Evolutionary conservation across 257 asterid species (phyloP).

Genomic region (Plantago major): DNA sequence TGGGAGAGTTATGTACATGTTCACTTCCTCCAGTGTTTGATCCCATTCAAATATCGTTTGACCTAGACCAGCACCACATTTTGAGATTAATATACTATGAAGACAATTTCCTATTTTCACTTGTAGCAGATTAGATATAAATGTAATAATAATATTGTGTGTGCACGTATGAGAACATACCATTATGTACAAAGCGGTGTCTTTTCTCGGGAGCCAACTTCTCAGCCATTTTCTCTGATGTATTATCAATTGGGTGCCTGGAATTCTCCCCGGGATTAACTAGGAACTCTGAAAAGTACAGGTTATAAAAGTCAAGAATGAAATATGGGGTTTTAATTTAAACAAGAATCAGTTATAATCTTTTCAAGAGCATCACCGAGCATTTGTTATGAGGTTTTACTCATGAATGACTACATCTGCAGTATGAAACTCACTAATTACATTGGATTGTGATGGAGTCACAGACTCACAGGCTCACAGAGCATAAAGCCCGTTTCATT

Average conservation of each 20-base stretch:
- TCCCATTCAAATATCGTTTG: constrained; percentile 98
- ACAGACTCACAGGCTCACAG: too few species aligned
- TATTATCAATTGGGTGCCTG: background rate
- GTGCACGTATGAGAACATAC: constrained; percentile 24
- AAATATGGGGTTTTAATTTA: too few species aligned
- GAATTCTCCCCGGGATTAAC: background rate
- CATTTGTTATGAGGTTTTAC: too few species aligned
- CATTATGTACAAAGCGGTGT: constrained; percentile 69
- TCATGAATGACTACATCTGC: too few species aligned
- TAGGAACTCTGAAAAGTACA: background rate
- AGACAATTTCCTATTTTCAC: background rate
- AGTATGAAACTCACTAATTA: too few species aligned
- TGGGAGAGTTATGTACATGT: constrained; percentile 83
- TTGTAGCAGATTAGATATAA: background rate
- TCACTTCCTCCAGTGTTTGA: constrained; percentile 94
- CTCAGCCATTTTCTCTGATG: constrained; percentile 55
- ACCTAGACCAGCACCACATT: constrained; percentile 39
- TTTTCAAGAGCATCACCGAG: too few species aligned
- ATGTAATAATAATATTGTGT: too few species aligned
- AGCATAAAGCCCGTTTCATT: too few species aligned
- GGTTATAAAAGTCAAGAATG: background rate
- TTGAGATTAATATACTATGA: constrained; percentile 6
- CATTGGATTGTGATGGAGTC: too few species aligned
- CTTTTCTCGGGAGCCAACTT: constrained; percentile 76
- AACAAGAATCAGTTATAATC: too few species aligned